Percentiles rank a stretch among this genome's conserved stretches.
phyloP scores from a whole-genome alignment of 2,329 filamentous ascomycete genomes.

The Ceratocystis cubensis region DNA sequence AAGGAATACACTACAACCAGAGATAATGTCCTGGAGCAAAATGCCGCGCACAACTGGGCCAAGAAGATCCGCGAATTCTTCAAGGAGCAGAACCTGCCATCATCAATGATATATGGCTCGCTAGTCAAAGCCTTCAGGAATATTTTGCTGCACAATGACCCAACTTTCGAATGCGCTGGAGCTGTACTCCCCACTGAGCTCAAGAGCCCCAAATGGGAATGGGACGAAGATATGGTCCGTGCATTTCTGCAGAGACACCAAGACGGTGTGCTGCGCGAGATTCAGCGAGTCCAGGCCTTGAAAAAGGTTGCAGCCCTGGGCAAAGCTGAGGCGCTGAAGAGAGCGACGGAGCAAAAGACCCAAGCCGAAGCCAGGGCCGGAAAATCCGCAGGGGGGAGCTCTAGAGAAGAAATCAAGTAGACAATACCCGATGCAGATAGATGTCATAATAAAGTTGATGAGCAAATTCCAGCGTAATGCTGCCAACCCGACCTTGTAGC shows the following conservation, averaged over 20 bases:
- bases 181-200: conserved; percentile 7
- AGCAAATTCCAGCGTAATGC: not conserved
- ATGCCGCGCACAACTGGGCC: conserved; percentile 32
- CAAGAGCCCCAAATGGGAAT: conserved; percentile 31
- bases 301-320: conserved; percentile 25
- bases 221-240: conserved; percentile 32
- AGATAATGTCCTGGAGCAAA: conserved; percentile 31
- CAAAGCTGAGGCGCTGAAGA: not conserved
- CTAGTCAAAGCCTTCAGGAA: conserved; percentile 35
- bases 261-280: conserved; percentile 13
- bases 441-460: not conserved
- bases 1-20: conserved; percentile 35
- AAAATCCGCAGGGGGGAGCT: not conserved
- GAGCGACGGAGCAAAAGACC: not conserved
- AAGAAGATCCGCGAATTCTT: conserved; percentile 33
- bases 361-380: not conserved
- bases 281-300: not conserved
- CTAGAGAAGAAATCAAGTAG: not conserved
- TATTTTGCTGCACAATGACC: conserved; percentile 37
- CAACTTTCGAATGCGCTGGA: conserved; percentile 29
- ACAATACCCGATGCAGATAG: not conserved
- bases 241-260: conserved; percentile 34
- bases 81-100: conserved; percentile 25
- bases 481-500: not conserved
- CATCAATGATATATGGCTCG: conserved; percentile 21